phyloP scores from a whole-genome alignment of 495 filamentous ascomycete species.

The Echria macrotheca region DNA sequence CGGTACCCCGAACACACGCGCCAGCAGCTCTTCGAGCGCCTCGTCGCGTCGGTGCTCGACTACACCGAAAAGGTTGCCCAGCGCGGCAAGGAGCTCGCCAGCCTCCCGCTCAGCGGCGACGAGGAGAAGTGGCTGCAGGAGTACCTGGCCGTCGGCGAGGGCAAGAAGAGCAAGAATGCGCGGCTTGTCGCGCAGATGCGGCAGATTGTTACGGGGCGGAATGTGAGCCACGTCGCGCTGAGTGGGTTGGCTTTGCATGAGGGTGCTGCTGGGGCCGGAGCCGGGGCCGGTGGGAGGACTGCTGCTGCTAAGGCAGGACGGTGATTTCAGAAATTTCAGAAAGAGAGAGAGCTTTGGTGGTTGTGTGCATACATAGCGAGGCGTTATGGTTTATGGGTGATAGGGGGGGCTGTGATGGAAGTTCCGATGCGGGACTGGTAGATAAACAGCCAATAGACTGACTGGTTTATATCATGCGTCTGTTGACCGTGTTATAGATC shows the following conservation, averaged over 20 bases:
- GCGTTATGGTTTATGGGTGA: too few species aligned
- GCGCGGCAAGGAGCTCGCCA: conserved; percentile 63
- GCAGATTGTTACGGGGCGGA: conserved; percentile 37
- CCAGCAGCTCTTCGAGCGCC: conserved; percentile 55
- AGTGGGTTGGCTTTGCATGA: conserved; percentile 1
- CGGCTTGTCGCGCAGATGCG: conserved; percentile 68
- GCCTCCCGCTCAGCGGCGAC: conserved; percentile 58
- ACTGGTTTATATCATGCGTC: too few species aligned
- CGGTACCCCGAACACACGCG: conserved; percentile 55
- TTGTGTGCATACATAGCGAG: too few species aligned
- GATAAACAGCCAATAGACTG: too few species aligned
- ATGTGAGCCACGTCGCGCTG: conserved; percentile 4
- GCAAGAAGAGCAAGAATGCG: conserved; percentile 53
- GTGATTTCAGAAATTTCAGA: too few species aligned
- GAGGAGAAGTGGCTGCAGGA: conserved; percentile 73
- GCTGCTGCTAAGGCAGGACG: too few species aligned
- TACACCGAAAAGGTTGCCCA: conserved; percentile 34
- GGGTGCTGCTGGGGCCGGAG: too few species aligned
- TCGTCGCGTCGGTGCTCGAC: conserved; percentile 60
- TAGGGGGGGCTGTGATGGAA: too few species aligned
- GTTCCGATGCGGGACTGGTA: too few species aligned
- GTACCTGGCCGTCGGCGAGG: conserved; percentile 55
- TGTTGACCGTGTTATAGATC: too few species aligned
- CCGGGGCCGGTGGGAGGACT: too few species aligned
- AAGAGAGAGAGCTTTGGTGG: too few species aligned